phyloP scores from a whole-genome alignment of 2,329 filamentous ascomycete species.

The Stagonosporopsis cucurbitacearum region DNA sequence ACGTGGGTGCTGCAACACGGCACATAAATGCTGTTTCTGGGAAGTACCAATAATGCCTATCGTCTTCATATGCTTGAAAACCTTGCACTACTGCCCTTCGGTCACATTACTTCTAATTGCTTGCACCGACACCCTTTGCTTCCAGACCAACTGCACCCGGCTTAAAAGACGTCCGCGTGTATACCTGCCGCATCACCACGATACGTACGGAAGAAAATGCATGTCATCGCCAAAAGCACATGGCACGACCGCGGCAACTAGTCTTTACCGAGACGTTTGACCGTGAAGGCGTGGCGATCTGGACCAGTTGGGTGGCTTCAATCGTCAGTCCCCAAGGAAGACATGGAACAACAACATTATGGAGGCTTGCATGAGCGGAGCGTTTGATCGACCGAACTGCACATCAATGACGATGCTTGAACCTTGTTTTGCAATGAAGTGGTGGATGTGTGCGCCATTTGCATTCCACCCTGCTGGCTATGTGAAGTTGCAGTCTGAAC shows the following conservation, averaged over 20 bases:
- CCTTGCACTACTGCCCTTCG: background rate
- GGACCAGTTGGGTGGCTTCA: background rate
- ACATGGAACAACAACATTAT: background rate
- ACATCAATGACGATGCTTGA: background rate
- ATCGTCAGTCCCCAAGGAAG: background rate
- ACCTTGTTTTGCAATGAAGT: background rate
- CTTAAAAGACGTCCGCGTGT: background rate
- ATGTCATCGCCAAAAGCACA: background rate
- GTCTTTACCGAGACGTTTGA: background rate
- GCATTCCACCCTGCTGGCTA: no score
- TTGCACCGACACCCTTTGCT: background rate
- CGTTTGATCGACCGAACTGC: slow-evolving; percentile 10
- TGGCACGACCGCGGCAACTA: background rate
- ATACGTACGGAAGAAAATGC: background rate
- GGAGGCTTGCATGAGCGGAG: background rate
- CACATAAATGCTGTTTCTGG: background rate
- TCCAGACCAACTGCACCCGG: background rate
- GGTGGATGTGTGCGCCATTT: background rate
- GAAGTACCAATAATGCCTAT: background rate
- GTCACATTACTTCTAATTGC: background rate
- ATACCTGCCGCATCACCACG: background rate
- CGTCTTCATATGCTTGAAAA: background rate
- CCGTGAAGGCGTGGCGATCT: background rate
- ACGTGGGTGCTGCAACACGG: slow-evolving; percentile 3
- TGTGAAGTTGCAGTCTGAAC: no score